Evolutionary conservation across 2,329 filamentous ascomycete species (phyloP).

Genomic region (Penicillium brasilianum): DNA sequence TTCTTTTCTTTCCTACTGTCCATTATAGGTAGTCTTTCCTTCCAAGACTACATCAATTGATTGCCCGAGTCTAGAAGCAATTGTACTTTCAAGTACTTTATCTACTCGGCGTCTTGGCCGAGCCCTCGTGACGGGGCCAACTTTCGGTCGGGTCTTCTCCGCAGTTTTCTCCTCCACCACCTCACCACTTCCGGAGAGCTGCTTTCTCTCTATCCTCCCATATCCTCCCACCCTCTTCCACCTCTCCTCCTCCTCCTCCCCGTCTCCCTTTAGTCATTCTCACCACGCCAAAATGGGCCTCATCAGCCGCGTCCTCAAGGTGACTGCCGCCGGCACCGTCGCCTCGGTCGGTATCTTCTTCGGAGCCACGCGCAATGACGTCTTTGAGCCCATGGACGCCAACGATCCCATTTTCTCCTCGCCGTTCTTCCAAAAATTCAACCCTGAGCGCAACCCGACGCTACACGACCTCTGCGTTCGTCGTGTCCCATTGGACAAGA

Average conservation of each 20-base stretch:
- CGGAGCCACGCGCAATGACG: constrained; percentile 61
- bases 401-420: constrained; percentile 67
- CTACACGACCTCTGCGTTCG: constrained; percentile 69
- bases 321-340: constrained; percentile 53
- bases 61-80: no score
- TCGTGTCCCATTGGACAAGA: constrained; percentile 65
- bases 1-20: no score
- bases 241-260: background rate
- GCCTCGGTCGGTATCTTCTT: constrained; percentile 59
- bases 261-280: background rate
- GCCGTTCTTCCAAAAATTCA: constrained; percentile 62
- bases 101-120: background rate
- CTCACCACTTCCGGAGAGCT: background rate
- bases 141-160: constrained; percentile 1
- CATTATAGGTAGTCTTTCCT: no score
- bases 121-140: constrained; percentile 1
- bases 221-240: background rate
- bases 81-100: no score
- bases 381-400: constrained; percentile 62
- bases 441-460: constrained; percentile 66
- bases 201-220: background rate
- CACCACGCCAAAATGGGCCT: constrained; percentile 56
- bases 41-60: no score
- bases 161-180: constrained; percentile 1
- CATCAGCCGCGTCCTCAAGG: constrained; percentile 51